A percentile compares a stretch with the other conserved stretches of the same genome.
Evolutionary conservation across 208 protist species (phyloP).

Genomic region (Trichomonas vaginalis): DNA sequence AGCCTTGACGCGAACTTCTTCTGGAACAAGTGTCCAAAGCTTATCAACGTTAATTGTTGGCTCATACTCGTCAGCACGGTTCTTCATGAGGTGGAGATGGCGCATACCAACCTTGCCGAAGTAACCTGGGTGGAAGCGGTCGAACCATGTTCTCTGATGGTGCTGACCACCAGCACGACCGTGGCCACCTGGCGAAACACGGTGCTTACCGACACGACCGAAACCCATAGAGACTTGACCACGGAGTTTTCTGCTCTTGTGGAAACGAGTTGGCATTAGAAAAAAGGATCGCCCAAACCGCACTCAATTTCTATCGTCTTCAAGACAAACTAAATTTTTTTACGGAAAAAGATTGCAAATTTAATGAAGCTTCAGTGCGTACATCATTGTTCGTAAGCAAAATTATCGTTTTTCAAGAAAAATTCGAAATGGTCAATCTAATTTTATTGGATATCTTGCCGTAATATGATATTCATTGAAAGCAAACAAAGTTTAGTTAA

Average conservation of each 20-base stretch:
- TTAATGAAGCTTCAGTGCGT: too few species aligned
- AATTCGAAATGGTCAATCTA: too few species aligned
- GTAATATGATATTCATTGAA: too few species aligned
- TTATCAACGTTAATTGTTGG: slow-evolving; percentile 95
- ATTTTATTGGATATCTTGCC: too few species aligned
- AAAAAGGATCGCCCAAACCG: neutral
- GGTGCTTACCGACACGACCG: slow-evolving; percentile 78
- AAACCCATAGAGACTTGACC: slow-evolving; percentile 40
- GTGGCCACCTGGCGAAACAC: slow-evolving; percentile 96
- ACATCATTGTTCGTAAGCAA: too few species aligned
- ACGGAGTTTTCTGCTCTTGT: slow-evolving; percentile 43
- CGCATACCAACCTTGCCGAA: slow-evolving; percentile 99
- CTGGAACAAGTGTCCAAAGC: slow-evolving; percentile 85
- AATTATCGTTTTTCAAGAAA: too few species aligned
- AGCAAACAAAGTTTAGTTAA: too few species aligned
- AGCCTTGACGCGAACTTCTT: slow-evolving; percentile 52
- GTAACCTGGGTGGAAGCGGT: slow-evolving; percentile 94
- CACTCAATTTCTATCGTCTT: neutral
- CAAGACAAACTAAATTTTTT: neutral
- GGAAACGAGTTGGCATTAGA: slow-evolving; percentile 31
- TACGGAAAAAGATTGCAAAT: too few species aligned
- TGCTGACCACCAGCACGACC: slow-evolving; percentile 99
- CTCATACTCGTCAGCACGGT: slow-evolving; percentile 57
- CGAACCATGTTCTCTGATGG: slow-evolving; percentile 96
- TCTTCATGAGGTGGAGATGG: slow-evolving; percentile 78